Evolutionary conservation across 2,329 filamentous ascomycete species (phyloP), one percentile per base, ranked within the genome.

Genomic region (Calonectria hawksworthii): DNA sequence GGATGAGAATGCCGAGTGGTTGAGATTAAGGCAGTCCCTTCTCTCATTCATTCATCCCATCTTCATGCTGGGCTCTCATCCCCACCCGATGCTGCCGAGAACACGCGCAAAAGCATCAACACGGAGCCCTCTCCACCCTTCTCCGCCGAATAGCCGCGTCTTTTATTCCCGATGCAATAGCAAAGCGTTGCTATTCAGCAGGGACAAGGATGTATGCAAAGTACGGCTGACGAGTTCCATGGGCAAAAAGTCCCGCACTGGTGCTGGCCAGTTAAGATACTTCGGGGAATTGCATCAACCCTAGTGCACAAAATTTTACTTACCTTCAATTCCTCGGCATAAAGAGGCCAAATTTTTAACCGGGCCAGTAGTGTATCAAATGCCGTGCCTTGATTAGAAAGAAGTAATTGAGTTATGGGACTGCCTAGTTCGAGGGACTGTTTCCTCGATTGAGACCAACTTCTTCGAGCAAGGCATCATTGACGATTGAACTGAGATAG

Each of bases 1-100:
- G 82, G 80, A 59, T 84, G 75, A 79, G 32, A 28, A 63, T 41
- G n/a, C 11, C 11, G 16, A 11, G 16, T 23, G 14, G 8, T 28
- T 21, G 3, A 34, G 16, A n/a, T 26, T 3, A 21, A 26, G 6
- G 14, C 13, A 41, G 3, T 34, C 2, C 26, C 14, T 41, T 9
- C 10, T 47, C 44, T 47, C 44, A 28, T 41, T 18, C 8, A 23
- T 26, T 23, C 23, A 41, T n/a, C 56, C 16, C 8, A 28, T 3
- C 28, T 16, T 32, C n/a, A 18, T 8, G 56, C 13, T 16, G 34
- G 14, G 21, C 18, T 56, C 21, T 16, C 52, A 41, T 38, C 7
- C 36, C 10, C 26, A 18, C 56, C 30, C 38, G 14, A 9, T 28
- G 23, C 6, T 41, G 26, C 14, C 2, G 23, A 63, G n/a, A 21